A percentile compares a stretch with the other conserved stretches of the same genome.
Conservation (phyloP, 1,139 yeast genomes). For the Eremothecium coryli region DNA sequence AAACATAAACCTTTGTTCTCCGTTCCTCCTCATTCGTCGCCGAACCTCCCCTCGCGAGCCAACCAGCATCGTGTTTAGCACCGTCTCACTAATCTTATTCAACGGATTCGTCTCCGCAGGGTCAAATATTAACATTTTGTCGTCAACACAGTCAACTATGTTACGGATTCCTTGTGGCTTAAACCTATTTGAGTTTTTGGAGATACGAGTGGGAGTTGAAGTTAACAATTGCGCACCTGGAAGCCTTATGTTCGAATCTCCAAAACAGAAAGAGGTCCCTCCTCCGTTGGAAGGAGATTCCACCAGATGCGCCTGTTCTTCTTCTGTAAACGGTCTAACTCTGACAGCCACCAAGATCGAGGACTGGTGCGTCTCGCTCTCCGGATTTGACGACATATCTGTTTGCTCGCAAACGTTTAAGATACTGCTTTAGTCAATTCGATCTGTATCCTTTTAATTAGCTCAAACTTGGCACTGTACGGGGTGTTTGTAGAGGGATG, state of each 20-base stretch:
- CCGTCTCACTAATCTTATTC: slow-evolving; percentile 49
- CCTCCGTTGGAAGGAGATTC: slow-evolving; percentile 27
- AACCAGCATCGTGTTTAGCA: slow-evolving; percentile 35
- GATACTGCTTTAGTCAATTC: too few relatives aligned
- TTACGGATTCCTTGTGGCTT: slow-evolving; percentile 55
- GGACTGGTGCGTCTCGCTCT: slow-evolving; percentile 40
- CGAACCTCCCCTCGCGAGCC: slow-evolving; percentile 20
- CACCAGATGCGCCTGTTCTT: slow-evolving; percentile 44
- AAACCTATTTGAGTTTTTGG: slow-evolving; percentile 11
- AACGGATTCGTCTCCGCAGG: slow-evolving; percentile 70
- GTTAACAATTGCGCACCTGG: slow-evolving; percentile 12
- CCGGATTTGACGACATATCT: neutral
- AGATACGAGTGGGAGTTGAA: slow-evolving; percentile 8
- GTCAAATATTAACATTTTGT: slow-evolving; percentile 79
- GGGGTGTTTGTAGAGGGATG: too few relatives aligned
- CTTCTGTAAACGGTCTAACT: slow-evolving; percentile 70
- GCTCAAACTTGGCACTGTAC: too few relatives aligned
- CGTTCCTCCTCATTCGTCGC: slow-evolving; percentile 42
- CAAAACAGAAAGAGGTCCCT: slow-evolving; percentile 11
- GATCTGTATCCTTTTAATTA: too few relatives aligned
- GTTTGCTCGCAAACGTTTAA: too few relatives aligned
- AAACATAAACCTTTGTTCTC: slow-evolving; percentile 72
- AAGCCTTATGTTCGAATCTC: slow-evolving; percentile 18
- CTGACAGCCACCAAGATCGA: slow-evolving; percentile 73
- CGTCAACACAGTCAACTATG: slow-evolving; percentile 77